phyloP scores from a whole-genome alignment of 306 rosid species.

The Herpetospermum pedunculosum region DNA sequence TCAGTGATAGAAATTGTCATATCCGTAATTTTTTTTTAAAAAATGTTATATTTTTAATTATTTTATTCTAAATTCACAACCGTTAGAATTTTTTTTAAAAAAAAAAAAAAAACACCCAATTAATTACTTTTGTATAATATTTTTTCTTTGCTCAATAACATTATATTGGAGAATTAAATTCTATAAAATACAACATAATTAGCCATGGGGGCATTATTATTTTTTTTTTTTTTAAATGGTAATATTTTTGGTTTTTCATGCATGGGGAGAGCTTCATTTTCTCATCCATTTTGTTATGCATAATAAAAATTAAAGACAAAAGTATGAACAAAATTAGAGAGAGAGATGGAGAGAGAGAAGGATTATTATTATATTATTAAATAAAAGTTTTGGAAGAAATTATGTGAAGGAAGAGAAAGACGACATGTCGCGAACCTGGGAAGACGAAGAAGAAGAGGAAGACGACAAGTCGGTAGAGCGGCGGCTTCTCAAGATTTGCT shows the following conservation, averaged over 20 bases:
- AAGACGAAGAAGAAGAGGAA: conserved; percentile 43
- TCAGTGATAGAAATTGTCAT: too few species aligned
- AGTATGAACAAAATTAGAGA: background rate
- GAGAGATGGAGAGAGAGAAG: background rate
- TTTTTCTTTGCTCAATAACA: too few species aligned
- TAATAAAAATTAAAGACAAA: background rate
- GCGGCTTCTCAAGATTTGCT: conserved; percentile 87
- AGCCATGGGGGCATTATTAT: background rate
- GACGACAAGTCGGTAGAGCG: conserved; percentile 58
- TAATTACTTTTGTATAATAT: too few species aligned
- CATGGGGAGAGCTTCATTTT: too few species aligned
- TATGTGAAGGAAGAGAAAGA: conserved; percentile 18
- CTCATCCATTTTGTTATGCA: too few species aligned
- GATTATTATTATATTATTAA: background rate
- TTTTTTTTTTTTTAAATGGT: too few species aligned
- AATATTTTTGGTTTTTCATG: background rate
- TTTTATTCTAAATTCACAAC: too few species aligned
- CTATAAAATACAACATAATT: background rate
- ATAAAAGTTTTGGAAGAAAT: background rate
- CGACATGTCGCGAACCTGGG: conserved; percentile 67
- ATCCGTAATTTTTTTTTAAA: too few species aligned
- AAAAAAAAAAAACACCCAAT: too few species aligned
- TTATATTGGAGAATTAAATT: background rate
- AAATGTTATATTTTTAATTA: too few species aligned
- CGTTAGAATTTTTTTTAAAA: too few species aligned